A percentile compares a stretch with the other conserved stretches of the same genome.
phyloP scores from a whole-genome alignment of 495 filamentous ascomycete species.

The Hyaloscypha hepaticicola region DNA sequence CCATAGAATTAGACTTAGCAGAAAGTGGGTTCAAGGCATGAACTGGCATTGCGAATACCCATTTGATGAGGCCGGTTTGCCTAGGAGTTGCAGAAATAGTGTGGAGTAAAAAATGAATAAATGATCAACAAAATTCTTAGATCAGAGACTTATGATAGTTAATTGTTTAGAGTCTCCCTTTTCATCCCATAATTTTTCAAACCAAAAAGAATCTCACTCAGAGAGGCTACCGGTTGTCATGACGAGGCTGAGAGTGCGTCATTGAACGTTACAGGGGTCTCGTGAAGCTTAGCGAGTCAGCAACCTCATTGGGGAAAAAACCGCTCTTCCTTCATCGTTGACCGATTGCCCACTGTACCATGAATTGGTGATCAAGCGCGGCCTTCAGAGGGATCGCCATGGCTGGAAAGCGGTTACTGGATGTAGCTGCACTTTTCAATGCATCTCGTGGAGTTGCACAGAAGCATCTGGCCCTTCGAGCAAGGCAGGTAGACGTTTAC shows the following conservation, averaged over 20 bases:
- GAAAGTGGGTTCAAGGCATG: background rate
- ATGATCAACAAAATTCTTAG: no score
- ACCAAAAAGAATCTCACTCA: background rate
- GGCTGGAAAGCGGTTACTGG: conserved; percentile 32
- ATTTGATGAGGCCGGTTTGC: background rate
- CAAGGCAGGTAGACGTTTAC: conserved; percentile 76
- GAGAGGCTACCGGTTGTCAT: background rate
- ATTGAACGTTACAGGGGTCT: background rate
- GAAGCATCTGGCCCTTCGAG: conserved; percentile 77
- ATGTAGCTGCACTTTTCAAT: conserved; percentile 32
- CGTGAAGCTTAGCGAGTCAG: background rate
- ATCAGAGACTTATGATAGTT: no score
- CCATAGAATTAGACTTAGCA: background rate
- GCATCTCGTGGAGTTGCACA: conserved; percentile 73
- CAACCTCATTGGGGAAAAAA: background rate
- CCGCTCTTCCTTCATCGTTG: background rate
- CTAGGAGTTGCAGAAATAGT: background rate
- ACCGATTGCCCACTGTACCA: background rate
- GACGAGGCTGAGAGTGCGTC: background rate
- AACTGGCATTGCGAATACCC: conserved; percentile 15
- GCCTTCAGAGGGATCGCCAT: conserved; percentile 13
- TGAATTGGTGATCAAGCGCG: background rate
- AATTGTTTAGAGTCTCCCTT: background rate
- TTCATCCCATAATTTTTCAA: background rate
- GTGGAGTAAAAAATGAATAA: background rate